Conservation (phyloP, 2,329 filamentous ascomycete genomes). For the Rhynchosporium agropyri region DNA sequence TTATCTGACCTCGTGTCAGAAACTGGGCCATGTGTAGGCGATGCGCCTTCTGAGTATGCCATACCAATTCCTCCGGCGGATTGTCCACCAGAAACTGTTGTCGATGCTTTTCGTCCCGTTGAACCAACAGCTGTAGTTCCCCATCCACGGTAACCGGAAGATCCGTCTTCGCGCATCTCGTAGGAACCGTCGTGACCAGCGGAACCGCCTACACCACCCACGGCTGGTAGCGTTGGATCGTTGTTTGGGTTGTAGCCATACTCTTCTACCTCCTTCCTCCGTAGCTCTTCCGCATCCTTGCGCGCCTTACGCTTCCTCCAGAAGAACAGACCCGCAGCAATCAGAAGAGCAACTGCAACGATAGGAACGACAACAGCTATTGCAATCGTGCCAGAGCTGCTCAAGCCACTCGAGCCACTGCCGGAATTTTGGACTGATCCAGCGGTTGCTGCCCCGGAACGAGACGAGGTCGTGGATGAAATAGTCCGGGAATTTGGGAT, state of each 20-base stretch:
- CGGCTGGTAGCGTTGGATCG: slow-evolving; percentile 74
- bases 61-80: slow-evolving; percentile 56
- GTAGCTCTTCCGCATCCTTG: slow-evolving; percentile 82
- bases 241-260: slow-evolving; percentile 98
- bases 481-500: slow-evolving; percentile 9
- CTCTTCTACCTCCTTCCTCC: slow-evolving; percentile 95
- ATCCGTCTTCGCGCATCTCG: slow-evolving; percentile 78
- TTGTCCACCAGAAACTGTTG: slow-evolving; percentile 77
- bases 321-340: slow-evolving; percentile 75
- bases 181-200: slow-evolving; percentile 57
- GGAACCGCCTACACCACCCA: slow-evolving; percentile 44
- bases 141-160: slow-evolving; percentile 90
- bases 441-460: slow-evolving; percentile 37
- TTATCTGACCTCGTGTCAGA: slow-evolving; percentile 74
- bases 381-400: slow-evolving; percentile 73
- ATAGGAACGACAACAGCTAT: slow-evolving; percentile 95
- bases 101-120: slow-evolving; percentile 81
- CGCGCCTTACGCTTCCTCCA: slow-evolving; percentile 88
- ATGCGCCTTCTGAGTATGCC: slow-evolving; percentile 74
- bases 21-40: slow-evolving; percentile 64
- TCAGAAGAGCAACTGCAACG: slow-evolving; percentile 79
- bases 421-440: slow-evolving; percentile 21
- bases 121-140: slow-evolving; percentile 73
- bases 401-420: slow-evolving; percentile 45
- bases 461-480: slow-evolving; percentile 21